phyloP scores from a whole-genome alignment of 2,329 filamentous ascomycete species.

The Hortaea sp. region DNA sequence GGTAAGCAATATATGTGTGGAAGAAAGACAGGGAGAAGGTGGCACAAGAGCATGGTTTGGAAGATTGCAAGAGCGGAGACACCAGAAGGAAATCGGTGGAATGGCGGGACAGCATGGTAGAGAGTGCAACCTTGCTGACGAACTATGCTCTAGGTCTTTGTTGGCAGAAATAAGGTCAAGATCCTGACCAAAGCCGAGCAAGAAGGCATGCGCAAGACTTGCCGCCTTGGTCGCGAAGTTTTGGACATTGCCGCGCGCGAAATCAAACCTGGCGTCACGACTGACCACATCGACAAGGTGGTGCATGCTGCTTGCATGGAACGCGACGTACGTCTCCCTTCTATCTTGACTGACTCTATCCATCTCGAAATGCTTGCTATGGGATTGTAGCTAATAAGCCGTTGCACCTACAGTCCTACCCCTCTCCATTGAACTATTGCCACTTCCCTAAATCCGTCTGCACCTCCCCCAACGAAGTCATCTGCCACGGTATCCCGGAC shows the following conservation, averaged over 20 bases:
- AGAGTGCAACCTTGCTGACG: neutral
- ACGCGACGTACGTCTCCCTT: slow-evolving; percentile 55
- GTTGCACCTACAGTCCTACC: slow-evolving; percentile 59
- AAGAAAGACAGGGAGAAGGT: neutral
- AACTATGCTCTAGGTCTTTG: slow-evolving; percentile 32
- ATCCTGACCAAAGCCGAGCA: slow-evolving; percentile 71
- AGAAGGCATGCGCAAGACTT: slow-evolving; percentile 88
- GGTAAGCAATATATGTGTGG: slow-evolving; percentile 39
- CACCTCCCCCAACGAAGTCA: slow-evolving; percentile 92
- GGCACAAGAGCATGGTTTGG: neutral
- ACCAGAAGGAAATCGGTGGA: neutral
- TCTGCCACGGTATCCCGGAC: slow-evolving; percentile 97
- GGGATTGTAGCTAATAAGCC: neutral
- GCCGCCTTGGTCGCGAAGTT: slow-evolving; percentile 76
- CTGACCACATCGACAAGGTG: slow-evolving; percentile 87
- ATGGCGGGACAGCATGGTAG: neutral
- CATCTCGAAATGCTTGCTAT: neutral
- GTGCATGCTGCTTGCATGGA: slow-evolving; percentile 93
- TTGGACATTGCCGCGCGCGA: slow-evolving; percentile 82
- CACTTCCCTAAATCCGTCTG: slow-evolving; percentile 97
- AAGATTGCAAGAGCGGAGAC: too few species aligned
- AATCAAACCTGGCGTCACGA: slow-evolving; percentile 82
- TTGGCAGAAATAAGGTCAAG: slow-evolving; percentile 67
- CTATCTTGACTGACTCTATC: too few species aligned
- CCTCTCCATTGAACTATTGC: slow-evolving; percentile 89